A percentile compares a stretch with the other conserved stretches of the same genome.
Conservation (phyloP, 2,329 filamentous ascomycete species). For the Drechslerella dactyloides region DNA sequence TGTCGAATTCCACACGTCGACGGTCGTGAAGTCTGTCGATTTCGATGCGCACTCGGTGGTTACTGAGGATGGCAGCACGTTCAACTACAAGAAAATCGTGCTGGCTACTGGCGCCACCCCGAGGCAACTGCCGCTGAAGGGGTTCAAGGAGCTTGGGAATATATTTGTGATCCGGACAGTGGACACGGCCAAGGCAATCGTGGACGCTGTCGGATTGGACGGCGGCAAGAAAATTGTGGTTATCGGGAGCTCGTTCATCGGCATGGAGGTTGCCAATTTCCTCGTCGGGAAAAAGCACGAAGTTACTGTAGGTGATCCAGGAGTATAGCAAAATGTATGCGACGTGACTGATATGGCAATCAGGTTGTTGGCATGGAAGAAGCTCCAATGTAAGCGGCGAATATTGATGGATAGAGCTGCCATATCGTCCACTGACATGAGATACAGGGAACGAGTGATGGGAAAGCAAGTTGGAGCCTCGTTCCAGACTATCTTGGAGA, state of each 20-base stretch:
- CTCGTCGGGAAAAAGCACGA: conserved; percentile 77
- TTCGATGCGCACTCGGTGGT: conserved; percentile 74
- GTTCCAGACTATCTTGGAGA: conserved; percentile 79
- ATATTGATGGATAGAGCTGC: not conserved
- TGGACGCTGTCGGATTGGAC: conserved; percentile 75
- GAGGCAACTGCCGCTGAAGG: conserved; percentile 75
- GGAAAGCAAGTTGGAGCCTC: conserved; percentile 80
- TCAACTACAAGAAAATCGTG: conserved; percentile 84
- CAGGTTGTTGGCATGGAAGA: conserved; percentile 81
- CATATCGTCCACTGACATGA: conserved; percentile 6
- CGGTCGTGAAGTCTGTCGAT: conserved; percentile 74
- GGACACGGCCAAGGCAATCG: conserved; percentile 78
- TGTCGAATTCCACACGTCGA: conserved; percentile 66
- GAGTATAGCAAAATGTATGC: not conserved
- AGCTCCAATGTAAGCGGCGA: conserved; percentile 66
- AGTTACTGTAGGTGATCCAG: conserved; percentile 65
- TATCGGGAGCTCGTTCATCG: conserved; percentile 93
- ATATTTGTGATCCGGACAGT: conserved; percentile 83
- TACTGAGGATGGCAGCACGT: conserved; percentile 75
- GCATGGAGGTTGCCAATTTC: conserved; percentile 91
- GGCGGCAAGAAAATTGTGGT: conserved; percentile 91
- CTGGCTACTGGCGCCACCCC: conserved; percentile 86
- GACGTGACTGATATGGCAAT: not conserved
- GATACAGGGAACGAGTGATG: conserved; percentile 72
- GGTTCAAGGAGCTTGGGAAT: conserved; percentile 84